Base-by-base conservation (phyloP, 768 basidiomycete species). In the Phylloporus arenicola region DNA sequence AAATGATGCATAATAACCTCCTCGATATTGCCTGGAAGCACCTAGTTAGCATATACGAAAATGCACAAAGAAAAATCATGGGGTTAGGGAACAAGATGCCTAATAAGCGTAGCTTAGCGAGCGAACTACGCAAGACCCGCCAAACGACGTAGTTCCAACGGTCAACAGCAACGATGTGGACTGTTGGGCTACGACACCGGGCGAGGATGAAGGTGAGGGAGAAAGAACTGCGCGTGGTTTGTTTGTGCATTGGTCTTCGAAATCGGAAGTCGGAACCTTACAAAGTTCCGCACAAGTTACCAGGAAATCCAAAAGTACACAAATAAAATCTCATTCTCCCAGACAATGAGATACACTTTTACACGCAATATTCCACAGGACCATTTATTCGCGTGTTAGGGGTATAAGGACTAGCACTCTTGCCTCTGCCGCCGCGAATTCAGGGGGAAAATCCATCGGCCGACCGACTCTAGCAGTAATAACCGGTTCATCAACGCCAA, bases 181-280 rank as follows among this genome's bases (percentile, higher is more conserved):
- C 51, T 53, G 48, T 54, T 54, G 56, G 51, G 51, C 57, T 57
- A 57, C 48, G 56, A 57, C 24, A 37, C 10, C 16, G 6, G 45
- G 17, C 47, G 57, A 47, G 45, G 38, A 22, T 29, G 24, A 46
- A 45, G 4, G 40, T n/a, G 19, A 19, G 22, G 8, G 10, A 22
- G 19, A 11, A 37, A 19, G 35, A 38, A 19, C 9, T 19, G 10
- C 13, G 37, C 37, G 37, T 38, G 37, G 37, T 42, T 42, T 42
- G 41, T 42, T 42, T 42, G 41, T 42, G 16, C 16, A 9, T 8
- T 29, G 17, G 29, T 30, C 10, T 11, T 2, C 4, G 29, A 29
- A 6, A 24, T 24, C 24, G 25, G 7, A 8, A 25, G 25, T 38
- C 7, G 13, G 33, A 33, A 16, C 33, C 10, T 33, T 33, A 10